Conservation (phyloP, 441 rosid genomes). For the Mallotus japonicus region DNA sequence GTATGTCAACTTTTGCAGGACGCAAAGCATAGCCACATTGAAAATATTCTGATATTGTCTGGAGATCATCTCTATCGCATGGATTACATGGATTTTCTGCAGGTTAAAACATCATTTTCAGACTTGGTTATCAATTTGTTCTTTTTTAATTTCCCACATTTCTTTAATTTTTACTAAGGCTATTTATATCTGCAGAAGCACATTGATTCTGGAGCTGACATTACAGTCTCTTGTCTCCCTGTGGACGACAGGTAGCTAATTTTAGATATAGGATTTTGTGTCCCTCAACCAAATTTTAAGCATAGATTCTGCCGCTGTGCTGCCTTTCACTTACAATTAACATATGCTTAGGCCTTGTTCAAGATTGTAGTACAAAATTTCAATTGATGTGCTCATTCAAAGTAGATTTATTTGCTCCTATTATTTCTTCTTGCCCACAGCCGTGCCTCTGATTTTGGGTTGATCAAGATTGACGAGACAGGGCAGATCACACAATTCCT, state of each 20-base stretch:
- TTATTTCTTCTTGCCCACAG: constrained; percentile 32
- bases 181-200: constrained; percentile 57
- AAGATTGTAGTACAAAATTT: neutral
- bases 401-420: constrained; percentile 1
- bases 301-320: neutral
- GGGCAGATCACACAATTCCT: constrained; percentile 63
- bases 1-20: constrained; percentile 37
- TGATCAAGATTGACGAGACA: constrained; percentile 65
- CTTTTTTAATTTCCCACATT: neutral
- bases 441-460: constrained; percentile 76
- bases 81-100: constrained; percentile 85
- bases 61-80: constrained; percentile 89
- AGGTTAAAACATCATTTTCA: constrained; percentile 39
- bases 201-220: constrained; percentile 68
- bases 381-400: neutral
- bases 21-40: constrained; percentile 68
- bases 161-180: neutral
- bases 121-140: constrained; percentile 1
- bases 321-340: neutral
- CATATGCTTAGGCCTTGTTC: neutral
- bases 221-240: constrained; percentile 73
- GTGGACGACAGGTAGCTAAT: constrained; percentile 57
- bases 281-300: neutral
- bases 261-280: neutral
- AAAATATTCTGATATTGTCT: constrained; percentile 74